Conservation (phyloP, 345 rosid species). For the Balakata baccata region DNA sequence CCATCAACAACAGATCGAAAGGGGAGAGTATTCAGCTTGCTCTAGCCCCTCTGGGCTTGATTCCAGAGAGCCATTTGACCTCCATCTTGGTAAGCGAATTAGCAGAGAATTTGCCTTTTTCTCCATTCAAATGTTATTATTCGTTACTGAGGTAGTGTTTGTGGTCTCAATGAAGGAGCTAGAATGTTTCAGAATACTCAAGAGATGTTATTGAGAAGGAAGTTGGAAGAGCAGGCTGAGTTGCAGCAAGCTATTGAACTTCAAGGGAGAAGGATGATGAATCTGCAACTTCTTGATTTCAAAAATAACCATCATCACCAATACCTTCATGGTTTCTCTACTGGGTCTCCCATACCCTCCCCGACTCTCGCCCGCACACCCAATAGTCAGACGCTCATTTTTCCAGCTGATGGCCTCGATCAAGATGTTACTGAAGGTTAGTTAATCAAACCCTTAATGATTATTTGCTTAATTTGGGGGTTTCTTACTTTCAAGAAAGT, state of each 20-base stretch:
- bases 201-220: slow-evolving; percentile 64
- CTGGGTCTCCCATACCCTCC: slow-evolving; percentile 53
- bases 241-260: slow-evolving; percentile 80
- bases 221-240: slow-evolving; percentile 74
- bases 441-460: slow-evolving; percentile 8
- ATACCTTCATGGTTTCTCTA: slow-evolving; percentile 46
- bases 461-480: background rate
- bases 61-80: slow-evolving; percentile 59
- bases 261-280: slow-evolving; percentile 71
- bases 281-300: slow-evolving; percentile 74
- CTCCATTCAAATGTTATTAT: background rate
- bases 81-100: slow-evolving; percentile 56
- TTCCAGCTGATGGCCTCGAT: slow-evolving; percentile 37
- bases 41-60: slow-evolving; percentile 63
- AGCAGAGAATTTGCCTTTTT: background rate
- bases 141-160: background rate
- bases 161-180: slow-evolving; percentile 42
- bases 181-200: slow-evolving; percentile 54
- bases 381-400: slow-evolving; percentile 36
- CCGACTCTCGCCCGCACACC: slow-evolving; percentile 33
- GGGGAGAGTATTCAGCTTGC: slow-evolving; percentile 69
- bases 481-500: background rate
- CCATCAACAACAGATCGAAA: slow-evolving; percentile 63
- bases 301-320: slow-evolving; percentile 46
- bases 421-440: slow-evolving; percentile 55